Evolutionary conservation across 1,139 yeast genomes (phyloP).

Genomic region (Saccharomyces pastorianus): DNA sequence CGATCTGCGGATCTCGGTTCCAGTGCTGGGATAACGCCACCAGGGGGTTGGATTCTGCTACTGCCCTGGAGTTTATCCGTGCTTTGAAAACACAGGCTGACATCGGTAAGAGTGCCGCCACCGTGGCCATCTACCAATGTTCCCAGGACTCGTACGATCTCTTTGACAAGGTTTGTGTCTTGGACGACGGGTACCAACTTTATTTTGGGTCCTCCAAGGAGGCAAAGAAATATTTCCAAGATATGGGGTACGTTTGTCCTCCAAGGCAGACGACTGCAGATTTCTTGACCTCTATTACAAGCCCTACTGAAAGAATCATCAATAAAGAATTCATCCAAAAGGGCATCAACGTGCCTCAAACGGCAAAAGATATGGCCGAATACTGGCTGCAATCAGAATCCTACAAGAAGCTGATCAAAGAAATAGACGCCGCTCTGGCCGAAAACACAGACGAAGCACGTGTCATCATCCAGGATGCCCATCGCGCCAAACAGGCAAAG

Average conservation of each 20-base stretch:
- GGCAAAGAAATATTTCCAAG: conserved; percentile 53
- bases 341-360: conserved; percentile 59
- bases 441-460: conserved; percentile 12
- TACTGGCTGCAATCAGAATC: conserved; percentile 61
- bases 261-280: conserved; percentile 79
- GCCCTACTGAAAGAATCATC: conserved; percentile 57
- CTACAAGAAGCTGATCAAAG: conserved; percentile 36
- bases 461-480: conserved; percentile 37
- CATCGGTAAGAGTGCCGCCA: conserved; percentile 49
- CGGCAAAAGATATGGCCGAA: conserved; percentile 60
- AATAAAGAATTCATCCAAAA: conserved; percentile 27
- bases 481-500: conserved; percentile 50
- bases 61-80: conserved; percentile 64
- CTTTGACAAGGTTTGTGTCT: conserved; percentile 64
- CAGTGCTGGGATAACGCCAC: conserved; percentile 73
- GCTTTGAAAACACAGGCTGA: conserved; percentile 59
- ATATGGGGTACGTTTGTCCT: conserved; percentile 68
- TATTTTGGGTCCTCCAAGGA: conserved; percentile 56
- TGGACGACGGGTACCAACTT: conserved; percentile 73
- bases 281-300: conserved; percentile 68
- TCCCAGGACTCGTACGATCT: conserved; percentile 69
- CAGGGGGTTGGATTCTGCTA: conserved; percentile 69
- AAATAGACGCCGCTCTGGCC: conserved; percentile 35
- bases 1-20: conserved; percentile 52
- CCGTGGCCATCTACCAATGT: conserved; percentile 76